Percentiles rank a stretch among this genome's conserved stretches.
phyloP scores from a whole-genome alignment of 116 monocot genomes.

The Phalaenopsis hybrid region DNA sequence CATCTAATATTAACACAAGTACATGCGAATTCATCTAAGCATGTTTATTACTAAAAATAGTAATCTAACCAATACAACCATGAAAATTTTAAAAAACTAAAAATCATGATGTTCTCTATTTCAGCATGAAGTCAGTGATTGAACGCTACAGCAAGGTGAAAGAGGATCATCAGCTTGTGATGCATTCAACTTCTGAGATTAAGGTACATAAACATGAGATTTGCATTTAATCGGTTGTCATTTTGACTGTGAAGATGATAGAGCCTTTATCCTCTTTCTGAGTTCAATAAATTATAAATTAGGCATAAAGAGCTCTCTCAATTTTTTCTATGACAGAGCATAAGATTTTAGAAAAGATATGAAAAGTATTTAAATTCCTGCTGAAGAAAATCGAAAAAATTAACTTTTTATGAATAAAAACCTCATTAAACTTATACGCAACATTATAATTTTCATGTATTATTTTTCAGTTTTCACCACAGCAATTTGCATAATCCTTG shows the following conservation, averaged over 20 bases:
- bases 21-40: no score
- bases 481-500: no score
- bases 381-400: no score
- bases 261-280: neutral
- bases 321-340: neutral
- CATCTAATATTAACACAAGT: no score
- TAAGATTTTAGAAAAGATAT: neutral
- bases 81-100: neutral
- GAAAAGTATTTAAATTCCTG: neutral
- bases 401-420: no score
- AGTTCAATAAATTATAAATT: neutral
- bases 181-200: conserved; percentile 12
- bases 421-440: no score
- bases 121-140: conserved; percentile 43
- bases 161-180: conserved; percentile 17
- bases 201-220: conserved; percentile 5
- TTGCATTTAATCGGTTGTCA: conserved; percentile 4
- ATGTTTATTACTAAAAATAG: no score
- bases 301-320: neutral
- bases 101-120: neutral
- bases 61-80: neutral
- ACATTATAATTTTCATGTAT: no score
- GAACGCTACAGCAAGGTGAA: conserved; percentile 26
- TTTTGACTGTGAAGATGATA: neutral
- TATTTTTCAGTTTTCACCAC: no score